Conservation (phyloP, 352 stramenopile genomes). For the Pythium periplocum region DNA sequence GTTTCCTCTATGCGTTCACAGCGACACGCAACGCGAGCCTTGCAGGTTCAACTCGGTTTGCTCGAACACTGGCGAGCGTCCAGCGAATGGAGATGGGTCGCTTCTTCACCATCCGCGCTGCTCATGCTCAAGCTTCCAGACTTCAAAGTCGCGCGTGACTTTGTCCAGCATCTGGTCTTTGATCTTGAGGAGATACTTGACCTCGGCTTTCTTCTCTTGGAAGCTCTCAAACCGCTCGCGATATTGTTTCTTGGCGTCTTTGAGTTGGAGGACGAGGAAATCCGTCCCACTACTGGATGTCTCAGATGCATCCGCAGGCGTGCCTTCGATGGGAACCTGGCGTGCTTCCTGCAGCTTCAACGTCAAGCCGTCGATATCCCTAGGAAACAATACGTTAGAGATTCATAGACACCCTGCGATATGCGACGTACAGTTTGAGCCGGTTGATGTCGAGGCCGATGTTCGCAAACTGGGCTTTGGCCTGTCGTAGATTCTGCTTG, state of each 20-base stretch:
- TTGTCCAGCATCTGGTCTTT: conserved; percentile 58
- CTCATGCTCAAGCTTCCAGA: conserved; percentile 25
- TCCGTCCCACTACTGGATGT: neutral
- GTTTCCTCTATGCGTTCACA: no score
- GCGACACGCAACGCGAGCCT: no score
- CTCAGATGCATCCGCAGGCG: no score
- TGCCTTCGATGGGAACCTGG: neutral
- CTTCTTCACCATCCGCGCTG: no score
- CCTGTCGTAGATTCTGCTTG: conserved; percentile 50
- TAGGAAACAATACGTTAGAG: conserved; percentile 9
- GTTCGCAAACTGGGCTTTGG: conserved; percentile 26
- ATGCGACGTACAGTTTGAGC: conserved; percentile 45
- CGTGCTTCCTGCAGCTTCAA: conserved; percentile 31
- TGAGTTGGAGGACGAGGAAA: conserved; percentile 40
- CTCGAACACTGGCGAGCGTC: no score
- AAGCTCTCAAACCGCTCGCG: conserved; percentile 38
- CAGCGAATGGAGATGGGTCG: no score
- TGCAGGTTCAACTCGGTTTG: no score
- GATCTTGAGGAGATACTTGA: conserved; percentile 48
- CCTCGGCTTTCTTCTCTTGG: conserved; percentile 47
- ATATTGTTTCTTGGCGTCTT: conserved; percentile 56
- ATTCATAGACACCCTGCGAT: neutral
- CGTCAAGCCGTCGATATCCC: conserved; percentile 42
- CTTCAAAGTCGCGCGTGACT: conserved; percentile 49
- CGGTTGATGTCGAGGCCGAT: conserved; percentile 48